These are phyloP conservation scores for Lepraria neglecta DNA, from an alignment of 495 filamentous ascomycete genomes.

Conservation along the genomic window DNA sequence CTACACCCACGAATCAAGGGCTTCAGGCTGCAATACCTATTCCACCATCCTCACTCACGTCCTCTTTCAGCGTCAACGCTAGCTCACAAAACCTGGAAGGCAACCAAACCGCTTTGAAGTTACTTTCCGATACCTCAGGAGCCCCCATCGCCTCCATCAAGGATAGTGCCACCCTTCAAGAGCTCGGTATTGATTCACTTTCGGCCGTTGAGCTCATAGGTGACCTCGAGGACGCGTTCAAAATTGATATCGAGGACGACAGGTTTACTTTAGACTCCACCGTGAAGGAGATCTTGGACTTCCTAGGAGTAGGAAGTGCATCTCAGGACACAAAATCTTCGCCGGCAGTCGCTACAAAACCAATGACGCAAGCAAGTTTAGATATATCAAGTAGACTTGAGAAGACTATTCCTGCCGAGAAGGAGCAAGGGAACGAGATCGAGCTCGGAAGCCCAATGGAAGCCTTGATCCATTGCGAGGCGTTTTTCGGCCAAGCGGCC, in stretches of 20 bases:
- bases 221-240: conserved; percentile 24
- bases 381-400: not conserved
- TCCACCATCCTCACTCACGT: not conserved
- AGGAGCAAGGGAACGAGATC: not conserved
- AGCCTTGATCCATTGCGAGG: conserved; percentile 12
- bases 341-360: not conserved
- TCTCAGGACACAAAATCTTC: not conserved
- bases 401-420: not conserved
- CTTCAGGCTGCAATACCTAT: not conserved
- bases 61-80: conserved; percentile 5
- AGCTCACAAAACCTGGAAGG: not conserved
- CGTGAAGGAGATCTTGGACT: conserved; percentile 17
- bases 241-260: conserved; percentile 23
- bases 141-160: conserved; percentile 16
- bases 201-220: conserved; percentile 25
- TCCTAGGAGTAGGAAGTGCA: conserved; percentile 14
- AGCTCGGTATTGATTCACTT: conserved; percentile 26
- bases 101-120: conserved; percentile 10
- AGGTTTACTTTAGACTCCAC: conserved; percentile 17
- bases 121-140: conserved; percentile 23
- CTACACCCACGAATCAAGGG: not conserved
- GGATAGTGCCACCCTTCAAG: conserved; percentile 15
- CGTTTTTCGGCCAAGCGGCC: conserved; percentile 13
- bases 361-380: not conserved
- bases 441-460: conserved; percentile 17